Evolutionary conservation across 2,329 filamentous ascomycete species (phyloP).

Genomic region (Scytalidium sp.): DNA sequence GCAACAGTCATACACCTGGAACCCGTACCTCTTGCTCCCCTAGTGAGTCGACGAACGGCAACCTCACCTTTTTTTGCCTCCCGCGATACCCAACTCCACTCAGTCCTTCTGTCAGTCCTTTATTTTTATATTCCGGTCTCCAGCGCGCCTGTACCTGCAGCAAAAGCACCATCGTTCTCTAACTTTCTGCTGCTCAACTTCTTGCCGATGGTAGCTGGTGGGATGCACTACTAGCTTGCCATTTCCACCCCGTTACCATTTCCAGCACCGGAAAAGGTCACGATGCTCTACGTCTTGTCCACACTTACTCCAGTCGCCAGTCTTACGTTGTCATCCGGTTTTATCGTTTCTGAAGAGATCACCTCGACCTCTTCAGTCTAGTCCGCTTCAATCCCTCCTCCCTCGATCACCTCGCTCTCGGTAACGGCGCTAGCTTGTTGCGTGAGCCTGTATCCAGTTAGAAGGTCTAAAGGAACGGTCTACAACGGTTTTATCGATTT

Average conservation of each 20-base stretch:
- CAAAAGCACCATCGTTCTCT: conserved; percentile 2
- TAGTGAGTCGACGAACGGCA: conserved; percentile 15
- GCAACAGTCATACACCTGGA: conserved; percentile 13
- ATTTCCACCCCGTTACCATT: conserved; percentile 26
- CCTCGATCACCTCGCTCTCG: conserved; percentile 44
- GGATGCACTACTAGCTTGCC: conserved; percentile 23
- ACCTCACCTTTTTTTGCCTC: conserved; percentile 19
- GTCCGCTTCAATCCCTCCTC: conserved; percentile 29
- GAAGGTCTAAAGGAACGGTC: conserved; percentile 36
- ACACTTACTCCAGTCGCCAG: conserved; percentile 57
- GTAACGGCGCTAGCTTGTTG: conserved; percentile 22
- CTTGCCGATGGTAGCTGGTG: conserved; percentile 22
- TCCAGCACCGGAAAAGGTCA: conserved; percentile 33
- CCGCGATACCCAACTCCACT: conserved; percentile 22
- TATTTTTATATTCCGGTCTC: conserved; percentile 6
- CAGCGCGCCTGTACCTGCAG: not conserved
- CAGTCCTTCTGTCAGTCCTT: conserved; percentile 17
- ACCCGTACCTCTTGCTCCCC: conserved; percentile 3
- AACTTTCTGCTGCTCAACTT: conserved; percentile 5
- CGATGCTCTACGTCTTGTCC: conserved; percentile 57
- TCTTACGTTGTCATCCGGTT: conserved; percentile 59
- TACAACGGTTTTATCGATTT: conserved; percentile 44
- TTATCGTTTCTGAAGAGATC: conserved; percentile 52
- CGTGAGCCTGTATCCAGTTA: conserved; percentile 38
- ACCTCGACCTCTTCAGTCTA: conserved; percentile 35